Base-by-base conservation (phyloP, 202 grass and related monocot species). In the Panicum hallii region DNA sequence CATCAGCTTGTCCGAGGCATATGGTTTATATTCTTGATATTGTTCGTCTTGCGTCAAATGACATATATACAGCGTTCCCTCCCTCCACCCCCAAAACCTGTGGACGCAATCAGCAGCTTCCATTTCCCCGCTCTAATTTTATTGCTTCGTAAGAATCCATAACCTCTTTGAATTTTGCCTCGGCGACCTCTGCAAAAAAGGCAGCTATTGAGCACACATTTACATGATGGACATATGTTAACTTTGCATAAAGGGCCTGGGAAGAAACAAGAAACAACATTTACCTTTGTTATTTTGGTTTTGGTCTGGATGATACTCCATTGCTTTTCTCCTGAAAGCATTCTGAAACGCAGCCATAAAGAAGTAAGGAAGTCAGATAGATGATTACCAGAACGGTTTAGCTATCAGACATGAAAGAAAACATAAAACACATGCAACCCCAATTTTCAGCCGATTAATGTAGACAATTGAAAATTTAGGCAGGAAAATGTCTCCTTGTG, bases 221-320 rank as follows among this genome's bases (percentile, higher is more conserved):
- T 22, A 61, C 14, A 46, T n/a, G 19, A 23, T 44, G 32, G 9
- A 7, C 13, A 74, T 43, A 63, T 54, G 16, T 67, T 82, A 67
- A 9, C 42, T 63, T 78, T 55, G 22, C 11, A 56, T 44, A 50
- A 11, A 34, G 20, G 58, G 57, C 40, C 10, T 16, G 11, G 0
- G 67, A 54, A 80, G 67, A 26, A 52, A 65, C 14, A 70, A 67
- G 20, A 26, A 70, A 26, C 16, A 49, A 17, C 38, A 57, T 53
- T 78, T 72, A 94, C 96, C 87, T 92, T 93, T 95, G 89, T 95
- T 92, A 60, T 88, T 86, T 80, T 90, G 91, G 85, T 98, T 98
- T 85, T 93, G 96, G 61, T 98, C 96, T 28, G 96, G 96, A 92
- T 98, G 96, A 57, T 90, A 89, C 78, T 95, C 91, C 89, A 94